Base-by-base conservation (phyloP, 805 yeast genomes). In the Suhomyces sp. region DNA sequence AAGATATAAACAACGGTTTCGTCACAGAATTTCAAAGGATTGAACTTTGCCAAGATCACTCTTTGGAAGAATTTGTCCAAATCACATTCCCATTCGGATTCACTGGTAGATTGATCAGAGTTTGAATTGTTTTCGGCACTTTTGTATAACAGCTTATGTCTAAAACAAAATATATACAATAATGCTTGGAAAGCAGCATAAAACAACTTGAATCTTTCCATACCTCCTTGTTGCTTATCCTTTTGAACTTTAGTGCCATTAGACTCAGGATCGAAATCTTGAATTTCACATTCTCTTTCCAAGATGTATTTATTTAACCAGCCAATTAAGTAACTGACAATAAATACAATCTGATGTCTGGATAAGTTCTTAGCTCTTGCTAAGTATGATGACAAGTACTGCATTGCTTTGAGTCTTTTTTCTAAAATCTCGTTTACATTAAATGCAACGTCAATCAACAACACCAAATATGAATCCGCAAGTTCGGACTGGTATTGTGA, bases 1-100 rank as follows among this genome's bases (percentile, higher is more conserved):
- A 93, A 93, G 77, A 92, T 93, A 54, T 86, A 79, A 55, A 92
- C 97, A 46, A 93, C 97, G 13, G 96, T 90, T 63, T 89, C 96
- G 65, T 92, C 93, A 70, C 97, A 90, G 74, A 85, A 93, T 66
- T 90, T 90, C 61, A 93, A 79, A 4, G 98, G 98, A 67, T 93
- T 94, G 77, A 94, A 93, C 64, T 88, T 88, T 9, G 97, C 86
- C 36, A 91, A 80, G 33, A 93, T 84, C 63, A 88, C 81, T 58
- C 96, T 79, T 68, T 88, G 97, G 74, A 92, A 90, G 57, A 94
- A 87, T 71, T 85, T 87, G 62, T 92, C 97, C 45, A 94, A 67
- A 47, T 82, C 84, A 59, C 90, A 82, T 62, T 86, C 93, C 97
- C 97, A 91, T 52, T 64, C 73, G 13, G 76, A 69, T 46, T 63